Evolutionary conservation across 2,329 filamentous ascomycete species (phyloP), one percentile per base, ranked within the genome.

Genomic region (Diaporthe batatas): DNA sequence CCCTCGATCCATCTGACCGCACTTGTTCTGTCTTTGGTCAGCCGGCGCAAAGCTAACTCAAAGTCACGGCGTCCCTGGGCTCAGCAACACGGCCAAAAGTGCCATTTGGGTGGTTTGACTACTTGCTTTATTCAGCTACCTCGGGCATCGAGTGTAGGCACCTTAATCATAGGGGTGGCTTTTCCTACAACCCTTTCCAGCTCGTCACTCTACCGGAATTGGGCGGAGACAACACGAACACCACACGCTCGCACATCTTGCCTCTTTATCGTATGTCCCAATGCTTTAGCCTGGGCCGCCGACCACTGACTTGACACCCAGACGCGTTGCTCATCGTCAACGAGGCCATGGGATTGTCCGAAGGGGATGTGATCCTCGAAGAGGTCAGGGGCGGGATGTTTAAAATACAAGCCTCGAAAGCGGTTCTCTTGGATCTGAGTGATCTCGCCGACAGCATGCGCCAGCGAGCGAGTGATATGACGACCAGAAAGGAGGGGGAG

Each of bases 391-490:
- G 51, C 39, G 44, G 44, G 51, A 32, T 8, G 44, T 65, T 51
- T 32, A 44, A 65, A 11, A 65, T 65, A 21, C 44, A 51, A 39
- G 18, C 44, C 49, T 39, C 62, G 29, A 36, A 29, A 14, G 62
- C 32, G 12, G 25, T 65, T 51, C 44, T 65, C 25, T 36, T 65
- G 62, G 62, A 51, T 47, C n/a, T 29, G 59, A 65, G 59, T 65
- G 59, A 65, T 36, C 6, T 39, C 21, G 12, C 21, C 12, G 3
- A 36, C 62, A 25, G 42, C 4, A 11, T 51, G 10, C 44, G 42
- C 16, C 6, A 23, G 42, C 42, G 18, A 34, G n/a, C 44, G 25
- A 65, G 36, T 42, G 25, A 21, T 6, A 18, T 6, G 42, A 21
- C 11, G 11, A 39, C 36, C 29, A 8, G 42, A 11, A 47, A 23